Base-by-base conservation (phyloP, 805 yeast species). In the Saccharomycopsis synnaedendra region DNA sequence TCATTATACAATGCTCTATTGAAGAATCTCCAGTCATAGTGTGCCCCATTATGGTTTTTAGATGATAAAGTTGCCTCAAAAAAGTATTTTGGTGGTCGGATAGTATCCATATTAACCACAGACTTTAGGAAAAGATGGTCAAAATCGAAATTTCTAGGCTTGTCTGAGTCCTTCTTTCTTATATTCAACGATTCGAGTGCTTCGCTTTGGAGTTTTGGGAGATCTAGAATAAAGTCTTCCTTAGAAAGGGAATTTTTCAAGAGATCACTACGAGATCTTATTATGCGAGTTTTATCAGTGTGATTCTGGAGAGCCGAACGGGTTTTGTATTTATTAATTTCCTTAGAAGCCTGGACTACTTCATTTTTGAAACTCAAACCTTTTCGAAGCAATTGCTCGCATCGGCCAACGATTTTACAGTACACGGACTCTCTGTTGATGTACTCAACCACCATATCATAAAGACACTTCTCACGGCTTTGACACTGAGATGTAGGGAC, bases 21-120 rank as follows among this genome's bases (percentile, higher is more conserved):
- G 63, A 75, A 79, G 53, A 79, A 79, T 46, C 82, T 61, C 67
- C 71, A 72, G 57, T 79, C 85, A 53, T 75, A 74, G 58, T 78
- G 84, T 5, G 40, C 33, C 3, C 53, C 53, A 40, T 34, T 43
- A 10, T 39, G 34, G 19, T 34, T 39, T 11, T 49, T 43, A 3
- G 46, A 30, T 6, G 5, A 10, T 8, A 50, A 27, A 4, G 29
- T 6, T 4, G 49, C 50, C 29, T 50, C 53, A 33, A 39, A 35
- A 28, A 50, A 50, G 38, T 43, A 50, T 32, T 50, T 50, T 19
- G 48, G 40, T 7, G 44, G 44, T 3, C 33, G 33, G 8, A 8
- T 41, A 4, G 8, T 31, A 34, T 41, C 32, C 5, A 45, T 8
- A 28, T 27, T 37, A 4, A 11, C 6, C 5, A 38, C n/a, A 5